Percentiles rank a stretch among this genome's conserved stretches.
Conservation (phyloP, 768 basidiomycete species). For the Panus rudis region DNA sequence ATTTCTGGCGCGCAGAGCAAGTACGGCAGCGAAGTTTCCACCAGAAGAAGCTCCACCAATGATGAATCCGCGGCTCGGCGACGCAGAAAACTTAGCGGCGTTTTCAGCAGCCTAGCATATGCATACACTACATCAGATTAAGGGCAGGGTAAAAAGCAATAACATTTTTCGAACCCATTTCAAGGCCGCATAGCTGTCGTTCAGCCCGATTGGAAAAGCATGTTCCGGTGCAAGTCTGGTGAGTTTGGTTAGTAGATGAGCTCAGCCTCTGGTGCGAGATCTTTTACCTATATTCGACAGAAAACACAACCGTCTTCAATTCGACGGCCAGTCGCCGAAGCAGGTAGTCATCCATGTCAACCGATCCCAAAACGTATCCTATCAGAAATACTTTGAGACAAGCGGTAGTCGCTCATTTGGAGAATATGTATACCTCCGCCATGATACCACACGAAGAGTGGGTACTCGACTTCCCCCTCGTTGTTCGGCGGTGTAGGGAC, state of each 20-base stretch:
- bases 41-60: neutral
- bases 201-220: neutral
- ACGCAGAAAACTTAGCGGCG: slow-evolving; percentile 5
- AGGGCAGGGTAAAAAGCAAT: neutral
- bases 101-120: slow-evolving; percentile 10
- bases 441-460: neutral
- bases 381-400: no score
- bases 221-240: neutral
- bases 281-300: no score
- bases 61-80: slow-evolving; percentile 8
- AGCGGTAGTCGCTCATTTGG: no score
- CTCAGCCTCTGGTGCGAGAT: no score
- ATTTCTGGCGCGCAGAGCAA: neutral
- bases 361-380: neutral
- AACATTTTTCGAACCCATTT: neutral
- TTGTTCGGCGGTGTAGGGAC: no score
- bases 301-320: neutral
- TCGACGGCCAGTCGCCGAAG: neutral
- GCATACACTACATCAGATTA: neutral
- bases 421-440: neutral
- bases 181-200: neutral
- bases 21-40: neutral
- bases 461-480: neutral
- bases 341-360: neutral
- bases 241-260: no score